Base-by-base conservation (phyloP, 495 filamentous ascomycete species). In the Geopyxis carbonaria region DNA sequence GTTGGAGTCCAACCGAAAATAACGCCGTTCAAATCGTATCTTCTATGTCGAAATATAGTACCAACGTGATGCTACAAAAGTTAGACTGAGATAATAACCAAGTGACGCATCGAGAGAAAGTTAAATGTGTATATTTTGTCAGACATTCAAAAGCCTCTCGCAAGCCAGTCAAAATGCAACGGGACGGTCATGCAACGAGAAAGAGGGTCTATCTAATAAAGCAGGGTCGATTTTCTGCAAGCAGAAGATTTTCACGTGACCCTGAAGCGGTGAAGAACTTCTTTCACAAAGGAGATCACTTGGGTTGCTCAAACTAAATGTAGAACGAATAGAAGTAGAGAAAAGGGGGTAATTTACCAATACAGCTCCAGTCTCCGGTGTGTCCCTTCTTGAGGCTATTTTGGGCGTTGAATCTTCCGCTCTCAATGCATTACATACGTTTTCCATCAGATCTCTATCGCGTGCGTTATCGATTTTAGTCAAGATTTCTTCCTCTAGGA, bases 1-100 rank as follows among this genome's bases (percentile, higher is more conserved):
- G 22, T 50, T 51, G 10, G 66, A 42, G 84, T 78, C 89, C 89
- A 97, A 13, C 87, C 87, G 8, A 75, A 78, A 44, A 97, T 80
- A 8, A 92, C 64, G 15, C 76, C 85, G 16, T 67, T 62, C 53
- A 89, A 93, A 16, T 65, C 57, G 58, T 93, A 94, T 33, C 81
- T 70, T 48, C 65, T 75, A 55, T 95, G 89, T 37, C 64, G 66
- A 53, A 95, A 89, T 2, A 91, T 70, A 46, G 89, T 78, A 3
- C 89, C 89, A 31, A 97, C 70, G 40, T 64, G 70, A 60, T 78
- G 87, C 39, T 55, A 63, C n/a, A 83, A 72, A 19, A 33, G n/a
- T n/a, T n/a, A n/a, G n/a, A n/a, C n/a, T n/a, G n/a, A n/a, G n/a
- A n/a, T n/a, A n/a, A n/a, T n/a, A n/a, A n/a, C n/a, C n/a, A n/a